Evolutionary conservation across 139 green algal genomes (phyloP).

Genomic region (Micractinium sp.): DNA sequence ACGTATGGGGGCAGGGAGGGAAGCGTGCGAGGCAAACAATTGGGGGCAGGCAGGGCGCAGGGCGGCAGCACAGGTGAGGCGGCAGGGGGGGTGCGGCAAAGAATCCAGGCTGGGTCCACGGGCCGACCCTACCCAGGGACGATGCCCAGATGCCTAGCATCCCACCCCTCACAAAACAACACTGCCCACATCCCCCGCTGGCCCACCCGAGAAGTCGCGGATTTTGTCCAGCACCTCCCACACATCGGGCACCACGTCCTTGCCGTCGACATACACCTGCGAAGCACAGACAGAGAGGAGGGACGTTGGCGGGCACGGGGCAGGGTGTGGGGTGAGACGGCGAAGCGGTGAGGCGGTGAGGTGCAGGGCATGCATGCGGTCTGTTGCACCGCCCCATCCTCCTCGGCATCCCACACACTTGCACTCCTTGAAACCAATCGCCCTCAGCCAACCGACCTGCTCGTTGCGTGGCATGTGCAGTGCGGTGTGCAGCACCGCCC

Average conservation of each 20-base stretch:
- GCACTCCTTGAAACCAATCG: too few species aligned
- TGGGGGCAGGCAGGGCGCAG: too few species aligned
- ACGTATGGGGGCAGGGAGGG: too few species aligned
- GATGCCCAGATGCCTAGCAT: too few species aligned
- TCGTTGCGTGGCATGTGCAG: constrained; percentile 85
- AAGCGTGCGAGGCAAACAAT: too few species aligned
- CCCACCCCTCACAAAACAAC: neutral
- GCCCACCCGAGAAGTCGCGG: constrained; percentile 83
- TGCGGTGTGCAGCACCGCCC: constrained; percentile 96
- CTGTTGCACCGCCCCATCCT: constrained; percentile 6
- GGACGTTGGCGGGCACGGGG: neutral
- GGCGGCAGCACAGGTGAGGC: too few species aligned
- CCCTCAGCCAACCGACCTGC: constrained; percentile 64
- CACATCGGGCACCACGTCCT: constrained; percentile 94
- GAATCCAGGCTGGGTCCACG: too few species aligned
- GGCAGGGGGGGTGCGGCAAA: too few species aligned
- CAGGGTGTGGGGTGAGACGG: neutral
- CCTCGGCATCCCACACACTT: constrained; percentile 66
- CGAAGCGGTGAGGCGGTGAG: neutral
- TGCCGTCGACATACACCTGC: constrained; percentile 37
- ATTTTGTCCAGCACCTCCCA: constrained; percentile 99
- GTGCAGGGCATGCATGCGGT: neutral
- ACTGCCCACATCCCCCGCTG: neutral
- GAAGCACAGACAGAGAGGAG: neutral
- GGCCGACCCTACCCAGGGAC: too few species aligned